Evolutionary conservation across 164 flowering plant genomes (phyloP).

Genomic region (Magnolia changhungtana): DNA sequence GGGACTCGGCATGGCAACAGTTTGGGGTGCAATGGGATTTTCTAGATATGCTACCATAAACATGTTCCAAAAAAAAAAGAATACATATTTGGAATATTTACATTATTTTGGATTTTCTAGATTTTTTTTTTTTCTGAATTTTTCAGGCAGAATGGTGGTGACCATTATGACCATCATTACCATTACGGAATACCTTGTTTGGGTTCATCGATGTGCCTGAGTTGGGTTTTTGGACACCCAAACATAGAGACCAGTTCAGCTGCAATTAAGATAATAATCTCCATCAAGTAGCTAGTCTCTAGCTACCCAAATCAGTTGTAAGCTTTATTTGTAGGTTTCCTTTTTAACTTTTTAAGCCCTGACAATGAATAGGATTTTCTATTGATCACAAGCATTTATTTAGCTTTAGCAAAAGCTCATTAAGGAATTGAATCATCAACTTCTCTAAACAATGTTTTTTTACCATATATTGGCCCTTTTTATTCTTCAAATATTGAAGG

Average conservation of each 20-base stretch:
- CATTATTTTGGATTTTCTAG: too few relatives aligned
- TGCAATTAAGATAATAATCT: conserved; percentile 47
- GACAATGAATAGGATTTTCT: neutral
- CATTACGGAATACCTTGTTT: conserved; percentile 9
- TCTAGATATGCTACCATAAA: too few relatives aligned
- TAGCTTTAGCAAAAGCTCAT: neutral
- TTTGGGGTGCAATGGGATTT: too few relatives aligned
- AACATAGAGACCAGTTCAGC: conserved; percentile 55
- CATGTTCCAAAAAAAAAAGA: too few relatives aligned
- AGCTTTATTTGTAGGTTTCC: neutral
- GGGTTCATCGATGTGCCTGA: conserved; percentile 52
- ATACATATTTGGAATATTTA: too few relatives aligned
- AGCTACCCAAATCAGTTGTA: conserved; percentile 51
- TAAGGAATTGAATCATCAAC: neutral
- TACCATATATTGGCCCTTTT: too few relatives aligned
- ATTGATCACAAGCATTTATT: neutral
- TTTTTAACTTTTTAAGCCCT: neutral
- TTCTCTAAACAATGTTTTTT: neutral
- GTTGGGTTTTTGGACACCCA: conserved; percentile 38
- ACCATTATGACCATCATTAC: too few relatives aligned
- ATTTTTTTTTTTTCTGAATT: too few relatives aligned
- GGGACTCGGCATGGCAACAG: too few relatives aligned
- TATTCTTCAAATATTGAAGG: too few relatives aligned
- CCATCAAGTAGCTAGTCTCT: conserved; percentile 41
- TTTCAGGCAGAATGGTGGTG: too few relatives aligned